phyloP scores from a whole-genome alignment of 2,329 filamentous ascomycete species.

The Zalaria sp. region DNA sequence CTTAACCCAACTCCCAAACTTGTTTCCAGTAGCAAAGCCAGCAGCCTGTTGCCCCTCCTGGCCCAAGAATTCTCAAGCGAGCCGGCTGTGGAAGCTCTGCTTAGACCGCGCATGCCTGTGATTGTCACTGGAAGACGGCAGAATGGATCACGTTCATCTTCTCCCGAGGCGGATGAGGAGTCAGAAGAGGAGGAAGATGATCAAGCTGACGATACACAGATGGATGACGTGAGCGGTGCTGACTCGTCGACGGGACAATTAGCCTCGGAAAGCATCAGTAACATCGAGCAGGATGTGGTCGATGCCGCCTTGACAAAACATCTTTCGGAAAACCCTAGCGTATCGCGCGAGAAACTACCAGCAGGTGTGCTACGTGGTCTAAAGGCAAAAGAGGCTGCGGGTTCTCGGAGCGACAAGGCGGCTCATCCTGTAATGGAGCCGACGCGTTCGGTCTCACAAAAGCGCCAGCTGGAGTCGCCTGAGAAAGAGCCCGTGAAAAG shows the following conservation, averaged over 20 bases:
- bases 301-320: background rate
- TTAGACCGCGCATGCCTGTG: conserved; percentile 36
- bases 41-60: conserved; percentile 71
- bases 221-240: conserved; percentile 1
- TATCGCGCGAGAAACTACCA: background rate
- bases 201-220: conserved; percentile 3
- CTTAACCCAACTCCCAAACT: conserved; percentile 57
- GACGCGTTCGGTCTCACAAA: background rate
- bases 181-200: conserved; percentile 9
- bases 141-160: background rate
- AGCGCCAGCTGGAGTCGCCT: background rate
- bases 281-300: conserved; percentile 2
- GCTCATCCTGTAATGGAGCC: no score
- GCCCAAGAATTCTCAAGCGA: conserved; percentile 49
- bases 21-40: conserved; percentile 32
- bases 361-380: conserved; percentile 5
- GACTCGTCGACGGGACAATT: background rate
- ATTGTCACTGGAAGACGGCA: conserved; percentile 14
- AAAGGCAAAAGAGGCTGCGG: background rate
- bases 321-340: background rate
- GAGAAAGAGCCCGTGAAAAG: background rate
- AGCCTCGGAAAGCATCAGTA: background rate
- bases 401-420: no score
- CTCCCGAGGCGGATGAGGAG: conserved; percentile 5
- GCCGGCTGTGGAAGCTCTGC: conserved; percentile 56